Base-by-base conservation (phyloP, 768 basidiomycete species). In the Cystobasidiopsis lactophilus region DNA sequence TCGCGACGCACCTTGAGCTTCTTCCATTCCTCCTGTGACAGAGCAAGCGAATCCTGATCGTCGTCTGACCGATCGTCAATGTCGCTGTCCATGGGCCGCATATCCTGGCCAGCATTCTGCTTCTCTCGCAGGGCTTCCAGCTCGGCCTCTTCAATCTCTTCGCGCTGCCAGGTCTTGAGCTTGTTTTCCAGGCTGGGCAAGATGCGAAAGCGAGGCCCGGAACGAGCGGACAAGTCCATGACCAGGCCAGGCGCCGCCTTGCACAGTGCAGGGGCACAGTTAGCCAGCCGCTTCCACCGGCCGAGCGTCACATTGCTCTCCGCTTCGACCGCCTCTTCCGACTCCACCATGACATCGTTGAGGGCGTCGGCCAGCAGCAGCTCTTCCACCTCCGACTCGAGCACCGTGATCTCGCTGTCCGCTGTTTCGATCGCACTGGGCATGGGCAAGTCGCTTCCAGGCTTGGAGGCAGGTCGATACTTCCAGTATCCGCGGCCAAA, bases 401-500 rank as follows among this genome's bases (percentile, higher is more conserved):
- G 70, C 0, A 88, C 78, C 60, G 88, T 86, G 51, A 83, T 72
- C 70, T 96, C 91, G 40, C 63, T 65, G 29, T 59, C 52, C 21
- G 50, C 33, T 19, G 40, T 49, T 31, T 21, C 38, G 39, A 37
- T 39, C 2, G 52, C 4, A 3, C 24, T 40, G 2, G 13, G 29
- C n/a, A 19, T 40, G 40, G 21, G 44, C 18, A 9, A 2, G 35
- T n/a, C 49, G 19, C 43, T 24, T 18, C 18, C 51, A 14, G 24
- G 21, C 9, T 33, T 11, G n/a, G 47, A 33, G 24, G 27, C 21
- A 5, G 51, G 4, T 23, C 38, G 51, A 44, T 52, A 49, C 29
- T 80, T 83, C 93, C 93, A 98, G 65, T 80, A 96, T 0, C 89
- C 91, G 38, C 84, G 77, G 65, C 91, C 86, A 64, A 81, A 96